A percentile compares a stretch with the other conserved stretches of the same genome.
Conservation (phyloP, 208 protist species). For the Strigomonas culicis region DNA sequence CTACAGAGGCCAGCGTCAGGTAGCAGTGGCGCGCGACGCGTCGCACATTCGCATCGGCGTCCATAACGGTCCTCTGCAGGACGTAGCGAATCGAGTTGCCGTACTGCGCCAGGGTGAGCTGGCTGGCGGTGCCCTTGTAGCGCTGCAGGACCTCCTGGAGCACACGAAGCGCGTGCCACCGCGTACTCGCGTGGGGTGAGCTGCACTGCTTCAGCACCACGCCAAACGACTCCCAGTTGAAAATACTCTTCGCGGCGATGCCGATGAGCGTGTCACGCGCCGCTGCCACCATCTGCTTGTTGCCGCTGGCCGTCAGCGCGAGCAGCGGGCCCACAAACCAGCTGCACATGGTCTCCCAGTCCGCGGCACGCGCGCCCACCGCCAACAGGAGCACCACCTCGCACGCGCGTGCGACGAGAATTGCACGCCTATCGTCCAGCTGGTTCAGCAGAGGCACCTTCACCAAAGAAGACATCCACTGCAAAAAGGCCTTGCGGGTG, state of each 20-base stretch:
- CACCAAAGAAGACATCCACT: constrained; percentile 36
- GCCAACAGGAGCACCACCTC: constrained; percentile 10
- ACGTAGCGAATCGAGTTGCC: constrained; percentile 30
- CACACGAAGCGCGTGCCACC: constrained; percentile 28
- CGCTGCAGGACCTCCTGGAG: constrained; percentile 36
- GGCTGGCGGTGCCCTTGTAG: constrained; percentile 28
- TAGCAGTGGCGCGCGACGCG: constrained; percentile 30
- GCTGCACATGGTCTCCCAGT: constrained; percentile 16
- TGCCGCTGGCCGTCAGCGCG: constrained; percentile 27
- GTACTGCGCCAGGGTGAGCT: constrained; percentile 31
- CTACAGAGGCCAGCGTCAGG: constrained; percentile 37
- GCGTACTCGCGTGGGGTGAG: constrained; percentile 33
- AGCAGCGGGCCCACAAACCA: constrained; percentile 54
- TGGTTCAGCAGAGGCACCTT: constrained; percentile 34
- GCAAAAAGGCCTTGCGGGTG: constrained; percentile 22
- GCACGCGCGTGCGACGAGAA: constrained; percentile 18
- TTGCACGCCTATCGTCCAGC: constrained; percentile 40
- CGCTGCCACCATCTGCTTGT: constrained; percentile 16
- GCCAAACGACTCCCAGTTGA: constrained; percentile 35
- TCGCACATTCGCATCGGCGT: constrained; percentile 46
- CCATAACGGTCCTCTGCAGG: constrained; percentile 27
- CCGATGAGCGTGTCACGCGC: constrained; percentile 26
- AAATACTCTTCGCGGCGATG: constrained; percentile 28
- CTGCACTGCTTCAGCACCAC: constrained; percentile 37
- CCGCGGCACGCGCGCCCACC: too few relatives aligned